Conservation (phyloP, 225 moss, liverwort and hornwort genomes). For the Physcomitrium patens region DNA sequence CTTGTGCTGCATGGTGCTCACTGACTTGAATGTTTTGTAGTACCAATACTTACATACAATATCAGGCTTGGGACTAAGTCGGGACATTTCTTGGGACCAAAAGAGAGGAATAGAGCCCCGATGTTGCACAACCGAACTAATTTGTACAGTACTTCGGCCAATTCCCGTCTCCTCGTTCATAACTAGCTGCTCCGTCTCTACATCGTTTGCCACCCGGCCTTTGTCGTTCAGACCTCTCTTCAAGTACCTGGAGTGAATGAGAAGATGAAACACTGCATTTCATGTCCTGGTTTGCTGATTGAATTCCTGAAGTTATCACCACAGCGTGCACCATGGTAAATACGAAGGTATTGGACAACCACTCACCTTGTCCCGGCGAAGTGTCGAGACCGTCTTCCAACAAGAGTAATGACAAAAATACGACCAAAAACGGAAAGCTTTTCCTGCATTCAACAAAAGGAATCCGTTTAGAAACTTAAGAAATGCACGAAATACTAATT, state of each 20-base stretch:
- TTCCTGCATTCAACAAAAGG: constrained; percentile 50
- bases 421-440: constrained; percentile 93
- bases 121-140: constrained; percentile 94
- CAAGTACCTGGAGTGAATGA: constrained; percentile 71
- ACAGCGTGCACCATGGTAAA: background rate
- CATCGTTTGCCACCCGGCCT: constrained; percentile 96
- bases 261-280: constrained; percentile 16
- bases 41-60: constrained; percentile 66
- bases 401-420: constrained; percentile 87
- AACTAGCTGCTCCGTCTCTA: constrained; percentile 95
- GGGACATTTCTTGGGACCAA: constrained; percentile 94
- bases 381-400: constrained; percentile 87
- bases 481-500: background rate
- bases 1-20: background rate
- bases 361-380: constrained; percentile 90
- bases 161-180: constrained; percentile 89
- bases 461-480: background rate
- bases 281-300: background rate
- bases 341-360: constrained; percentile 16
- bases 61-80: constrained; percentile 95
- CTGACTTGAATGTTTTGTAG: background rate
- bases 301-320: background rate
- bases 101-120: constrained; percentile 97
- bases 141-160: constrained; percentile 75
- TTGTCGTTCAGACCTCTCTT: constrained; percentile 96